A percentile compares a stretch with the other conserved stretches of the same genome.
Evolutionary conservation across 345 rosid genomes (phyloP).

Genomic region (Citrus hindsii): DNA sequence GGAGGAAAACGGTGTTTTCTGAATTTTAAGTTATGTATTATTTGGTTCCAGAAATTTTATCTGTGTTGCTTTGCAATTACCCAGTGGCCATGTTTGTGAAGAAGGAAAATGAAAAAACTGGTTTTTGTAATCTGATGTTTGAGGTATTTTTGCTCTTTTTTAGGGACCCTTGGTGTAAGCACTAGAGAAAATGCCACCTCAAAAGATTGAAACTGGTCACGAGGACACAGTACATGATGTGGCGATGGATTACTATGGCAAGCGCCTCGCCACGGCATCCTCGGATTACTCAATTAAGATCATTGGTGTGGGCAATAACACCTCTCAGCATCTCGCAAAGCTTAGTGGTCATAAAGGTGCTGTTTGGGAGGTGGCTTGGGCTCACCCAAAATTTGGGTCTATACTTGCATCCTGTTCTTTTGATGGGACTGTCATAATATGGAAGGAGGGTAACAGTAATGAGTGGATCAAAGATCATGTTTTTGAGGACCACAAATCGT

Average conservation of each 20-base stretch:
- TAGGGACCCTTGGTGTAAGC: background rate
- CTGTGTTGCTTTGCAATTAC: too few species aligned
- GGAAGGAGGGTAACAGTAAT: slow-evolving; percentile 22
- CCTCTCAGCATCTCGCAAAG: slow-evolving; percentile 21
- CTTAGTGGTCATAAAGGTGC: slow-evolving; percentile 22
- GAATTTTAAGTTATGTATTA: background rate
- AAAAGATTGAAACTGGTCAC: slow-evolving; percentile 22
- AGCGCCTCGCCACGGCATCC: slow-evolving; percentile 21
- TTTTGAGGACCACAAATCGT: slow-evolving; percentile 20
- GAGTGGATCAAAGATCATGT: slow-evolving; percentile 19
- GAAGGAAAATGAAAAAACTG: background rate
- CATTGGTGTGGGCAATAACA: slow-evolving; percentile 17
- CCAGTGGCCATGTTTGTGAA: background rate
- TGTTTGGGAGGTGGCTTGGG: slow-evolving; percentile 25
- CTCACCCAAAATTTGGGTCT: slow-evolving; percentile 24
- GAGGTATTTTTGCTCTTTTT: background rate
- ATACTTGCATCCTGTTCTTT: slow-evolving; percentile 20
- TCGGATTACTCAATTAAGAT: slow-evolving; percentile 21
- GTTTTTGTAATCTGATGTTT: background rate
- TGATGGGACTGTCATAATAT: slow-evolving; percentile 20
- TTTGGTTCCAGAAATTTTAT: background rate
- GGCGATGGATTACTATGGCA: slow-evolving; percentile 26
- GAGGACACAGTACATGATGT: slow-evolving; percentile 21
- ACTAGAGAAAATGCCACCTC: slow-evolving; percentile 17
- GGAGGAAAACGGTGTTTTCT: background rate